Evolutionary conservation across 768 basidiomycete species (phyloP), one percentile per base, ranked within the genome.

Genomic region (Mycena floridula): DNA sequence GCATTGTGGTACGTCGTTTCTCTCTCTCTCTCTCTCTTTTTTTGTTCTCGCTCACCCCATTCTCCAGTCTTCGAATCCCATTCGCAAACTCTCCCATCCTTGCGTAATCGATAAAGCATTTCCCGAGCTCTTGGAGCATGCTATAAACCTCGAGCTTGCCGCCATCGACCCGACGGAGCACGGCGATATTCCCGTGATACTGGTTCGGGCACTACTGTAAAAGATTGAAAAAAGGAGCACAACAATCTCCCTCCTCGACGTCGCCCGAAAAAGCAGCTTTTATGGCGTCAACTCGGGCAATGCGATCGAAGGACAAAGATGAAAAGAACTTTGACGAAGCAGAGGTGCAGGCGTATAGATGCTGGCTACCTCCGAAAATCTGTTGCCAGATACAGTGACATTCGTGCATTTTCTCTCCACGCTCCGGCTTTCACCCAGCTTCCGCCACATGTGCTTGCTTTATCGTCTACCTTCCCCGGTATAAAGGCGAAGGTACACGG

Each of bases 271-370:
- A 85, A 55, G 74, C 83, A 49, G 80, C 74, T 23, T 95, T 97
- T 72, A 92, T 92, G 57, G 65, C 74, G 25, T 44, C 43, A 3
- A 65, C 97, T 36, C 63, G 69, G n/a, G 66, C 66, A 1, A 77
- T 83, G 71, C 81, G 82, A 54, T 58, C 74, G 45, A 91, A 90
- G 55, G 53, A 65, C 0, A n/a, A n/a, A n/a, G 96, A 99, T 58
- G 92, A 98, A 58, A 96, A 99, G 70, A 99, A 98, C 65, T 93
- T 93, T 58, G 95, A 96, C 48, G 95, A 98, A 62, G 95, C 94
- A 2, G 77, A 86, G 55, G 73, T 84, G 6, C 89, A 96, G 58
- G 89, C 87, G 0, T 94, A 89, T 61, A 81, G 88, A 22, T 77
- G 77, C 44, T 93, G n/a, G n/a, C n/a, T n/a, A n/a, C n/a, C n/a